Conservation (phyloP, 140 eudicot species). For the Ambrosia hybrid region DNA sequence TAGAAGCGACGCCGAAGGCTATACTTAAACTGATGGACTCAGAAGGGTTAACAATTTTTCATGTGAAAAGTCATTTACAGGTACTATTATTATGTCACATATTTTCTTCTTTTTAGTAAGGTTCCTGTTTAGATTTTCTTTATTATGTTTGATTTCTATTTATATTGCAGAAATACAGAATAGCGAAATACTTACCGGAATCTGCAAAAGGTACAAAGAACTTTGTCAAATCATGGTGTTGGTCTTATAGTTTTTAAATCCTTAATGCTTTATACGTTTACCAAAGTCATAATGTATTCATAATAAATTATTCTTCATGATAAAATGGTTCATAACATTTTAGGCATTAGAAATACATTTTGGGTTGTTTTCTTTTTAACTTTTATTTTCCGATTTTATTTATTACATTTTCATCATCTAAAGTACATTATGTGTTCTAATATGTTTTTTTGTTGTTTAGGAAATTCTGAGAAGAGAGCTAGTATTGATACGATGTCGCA, state of each 20-base stretch:
- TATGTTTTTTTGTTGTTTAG: conserved; percentile 10
- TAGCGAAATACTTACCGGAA: conserved; percentile 74
- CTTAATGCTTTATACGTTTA: not conserved
- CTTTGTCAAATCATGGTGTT: conserved; percentile 16
- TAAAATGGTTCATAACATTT: not conserved
- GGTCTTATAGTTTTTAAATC: not conserved
- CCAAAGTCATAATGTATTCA: not conserved
- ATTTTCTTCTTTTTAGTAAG: not conserved
- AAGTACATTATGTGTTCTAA: conserved; percentile 21
- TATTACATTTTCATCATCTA: not conserved
- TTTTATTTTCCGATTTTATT: too few species aligned
- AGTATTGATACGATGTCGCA: conserved; percentile 42
- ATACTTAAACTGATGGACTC: conserved; percentile 87
- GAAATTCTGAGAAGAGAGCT: conserved; percentile 37
- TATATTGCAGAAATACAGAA: conserved; percentile 67
- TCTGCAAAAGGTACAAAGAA: conserved; percentile 64
- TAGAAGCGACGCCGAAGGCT: conserved; percentile 98
- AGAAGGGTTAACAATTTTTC: conserved; percentile 84
- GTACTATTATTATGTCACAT: conserved; percentile 31
- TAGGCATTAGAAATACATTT: not conserved
- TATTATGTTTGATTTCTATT: conserved; percentile 6
- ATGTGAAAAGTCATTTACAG: conserved; percentile 97
- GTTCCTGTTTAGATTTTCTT: not conserved
- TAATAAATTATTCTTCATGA: not conserved
- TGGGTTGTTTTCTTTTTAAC: not conserved